phyloP scores from a whole-genome alignment of 1,284 basidiomycete genomes.

The Tilletiopsis washingtonensis region DNA sequence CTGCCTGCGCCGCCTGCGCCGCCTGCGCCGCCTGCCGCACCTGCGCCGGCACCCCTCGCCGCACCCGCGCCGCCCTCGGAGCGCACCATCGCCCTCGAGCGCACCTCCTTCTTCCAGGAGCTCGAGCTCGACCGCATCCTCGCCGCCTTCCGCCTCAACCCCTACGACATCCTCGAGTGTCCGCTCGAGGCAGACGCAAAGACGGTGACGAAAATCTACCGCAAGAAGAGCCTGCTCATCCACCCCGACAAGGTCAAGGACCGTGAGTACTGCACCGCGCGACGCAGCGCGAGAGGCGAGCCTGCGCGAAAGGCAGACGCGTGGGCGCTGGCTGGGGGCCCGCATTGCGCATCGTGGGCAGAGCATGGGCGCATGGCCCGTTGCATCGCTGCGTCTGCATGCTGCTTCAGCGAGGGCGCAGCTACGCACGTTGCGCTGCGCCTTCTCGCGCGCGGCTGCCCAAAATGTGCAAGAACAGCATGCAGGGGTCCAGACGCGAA shows the following conservation, averaged over 20 bases:
- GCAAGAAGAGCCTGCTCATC: conserved; percentile 55
- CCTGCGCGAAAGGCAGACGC: background rate
- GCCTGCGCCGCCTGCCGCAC: conserved; percentile 9
- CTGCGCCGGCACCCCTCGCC: conserved; percentile 14
- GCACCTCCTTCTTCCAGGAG: conserved; percentile 32
- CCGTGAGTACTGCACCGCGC: conserved; percentile 14
- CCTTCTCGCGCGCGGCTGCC: too few relatives aligned
- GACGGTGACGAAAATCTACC: conserved; percentile 54
- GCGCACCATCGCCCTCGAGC: conserved; percentile 15
- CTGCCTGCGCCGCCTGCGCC: background rate
- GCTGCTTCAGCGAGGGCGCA: too few relatives aligned
- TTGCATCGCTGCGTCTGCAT: too few relatives aligned
- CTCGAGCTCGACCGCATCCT: conserved; percentile 54
- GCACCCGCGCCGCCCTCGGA: background rate
- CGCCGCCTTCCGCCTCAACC: conserved; percentile 54
- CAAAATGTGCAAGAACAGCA: too few relatives aligned
- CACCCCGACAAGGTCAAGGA: conserved; percentile 58
- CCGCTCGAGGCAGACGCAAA: conserved; percentile 50
- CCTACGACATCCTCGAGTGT: conserved; percentile 55
- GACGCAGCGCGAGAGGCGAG: too few relatives aligned
- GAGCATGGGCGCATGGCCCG: too few relatives aligned
- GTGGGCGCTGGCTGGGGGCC: too few relatives aligned
- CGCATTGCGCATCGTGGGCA: background rate
- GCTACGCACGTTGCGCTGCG: too few relatives aligned
- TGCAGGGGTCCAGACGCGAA: too few relatives aligned